Base-by-base conservation (phyloP, 352 stramenopile species). In the Phytophthora ohioensis region DNA sequence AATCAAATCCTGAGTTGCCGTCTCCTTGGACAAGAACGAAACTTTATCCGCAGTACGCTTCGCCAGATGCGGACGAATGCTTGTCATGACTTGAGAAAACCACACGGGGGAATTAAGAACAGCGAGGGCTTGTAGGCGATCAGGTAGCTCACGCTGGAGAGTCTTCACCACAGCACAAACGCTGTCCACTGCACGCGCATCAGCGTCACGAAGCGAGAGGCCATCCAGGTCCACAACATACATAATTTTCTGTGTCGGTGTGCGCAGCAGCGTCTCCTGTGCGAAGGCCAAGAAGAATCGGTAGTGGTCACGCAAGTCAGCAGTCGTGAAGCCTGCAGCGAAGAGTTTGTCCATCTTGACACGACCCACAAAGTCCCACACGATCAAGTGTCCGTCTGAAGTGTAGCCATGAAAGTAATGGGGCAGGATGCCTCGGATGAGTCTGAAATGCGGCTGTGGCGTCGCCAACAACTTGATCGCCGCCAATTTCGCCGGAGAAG, bases 361-460 rank as follows among this genome's bases (percentile, higher is more conserved):
- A 48, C 90, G 82, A 2, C 87, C 87, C 12, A 94, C 43, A 34
- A 93, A 92, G 41, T 94, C 87, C 85, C 85, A 94, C 38, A 92
- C 78, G 10, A 94, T 73, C 8, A 91, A 80, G 59, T 93, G 67
- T 7, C 87, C 87, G 12, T 86, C 71, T 1, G 80, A 78, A 3
- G 83, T 91, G 68, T 90, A 94, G 31, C 87, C 87, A 46, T 94
- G 87, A 31, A 86, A 93, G 32, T 88, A 92, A 41, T 94, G 87
- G 5, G 87, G 87, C 17, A 94, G 41, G 51, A 94, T 88, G 48
- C 66, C 76, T 27, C 85, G 85, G 35, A 94, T 91, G 51, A 80
- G 80, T 21, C 84, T 84, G 55, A 89, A 94, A 67, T 94, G 87
- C 27, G 87, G 87, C 32, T 80, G 84, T 27, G 87, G 87, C 3